Conservation (phyloP, 306 rosid genomes). For the Cucurbita maxima region DNA sequence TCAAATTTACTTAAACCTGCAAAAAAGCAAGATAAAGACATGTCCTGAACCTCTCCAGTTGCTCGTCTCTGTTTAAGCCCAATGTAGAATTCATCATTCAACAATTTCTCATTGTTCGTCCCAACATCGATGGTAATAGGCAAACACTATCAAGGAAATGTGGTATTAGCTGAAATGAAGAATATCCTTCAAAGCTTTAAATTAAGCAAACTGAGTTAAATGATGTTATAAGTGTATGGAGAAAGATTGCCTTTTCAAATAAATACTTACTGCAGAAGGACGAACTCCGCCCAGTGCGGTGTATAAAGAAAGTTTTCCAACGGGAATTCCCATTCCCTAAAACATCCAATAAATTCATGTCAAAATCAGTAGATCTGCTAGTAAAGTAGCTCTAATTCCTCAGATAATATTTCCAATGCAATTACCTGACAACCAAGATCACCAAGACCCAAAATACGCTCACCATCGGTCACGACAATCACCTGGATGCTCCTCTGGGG, state of each 20-base stretch:
- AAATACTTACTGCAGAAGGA: constrained; percentile 72
- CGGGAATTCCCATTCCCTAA: constrained; percentile 99
- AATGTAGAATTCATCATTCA: constrained; percentile 82
- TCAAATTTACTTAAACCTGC: constrained; percentile 2
- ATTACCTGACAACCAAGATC: constrained; percentile 97
- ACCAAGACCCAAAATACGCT: constrained; percentile 90
- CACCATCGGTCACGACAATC: constrained; percentile 92
- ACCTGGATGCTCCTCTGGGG: constrained; percentile 74
- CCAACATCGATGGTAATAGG: constrained; percentile 94
- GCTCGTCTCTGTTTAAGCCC: constrained; percentile 89
- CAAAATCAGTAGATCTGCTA: not conserved
- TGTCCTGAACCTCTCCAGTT: constrained; percentile 68
- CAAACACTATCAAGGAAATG: constrained; percentile 54
- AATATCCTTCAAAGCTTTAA: not conserved
- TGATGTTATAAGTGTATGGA: not conserved
- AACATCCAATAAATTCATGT: constrained; percentile 9
- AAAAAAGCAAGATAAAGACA: constrained; percentile 3
- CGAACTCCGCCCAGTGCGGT: constrained; percentile 94
- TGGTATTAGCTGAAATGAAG: not conserved
- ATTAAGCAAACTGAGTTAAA: not conserved
- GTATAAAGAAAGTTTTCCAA: constrained; percentile 80
- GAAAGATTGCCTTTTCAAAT: not conserved
- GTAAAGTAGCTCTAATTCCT: not conserved
- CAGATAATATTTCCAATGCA: not conserved
- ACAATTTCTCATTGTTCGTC: constrained; percentile 77